phyloP scores from a whole-genome alignment of 1,139 yeast genomes.

The Hansenula sp. region DNA sequence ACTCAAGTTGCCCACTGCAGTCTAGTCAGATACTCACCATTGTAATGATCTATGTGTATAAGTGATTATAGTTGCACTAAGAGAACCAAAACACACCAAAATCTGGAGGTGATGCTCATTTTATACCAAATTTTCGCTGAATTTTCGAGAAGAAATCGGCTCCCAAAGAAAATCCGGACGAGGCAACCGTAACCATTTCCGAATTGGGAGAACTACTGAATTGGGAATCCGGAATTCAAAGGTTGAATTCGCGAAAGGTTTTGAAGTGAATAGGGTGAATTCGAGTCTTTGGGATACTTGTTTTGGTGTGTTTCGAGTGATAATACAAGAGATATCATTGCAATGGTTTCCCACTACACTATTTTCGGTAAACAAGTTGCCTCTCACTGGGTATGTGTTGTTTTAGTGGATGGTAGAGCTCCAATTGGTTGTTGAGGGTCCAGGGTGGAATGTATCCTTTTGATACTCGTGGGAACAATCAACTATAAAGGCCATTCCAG shows the following conservation, averaged over 20 bases:
- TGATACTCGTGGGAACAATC: too few relatives aligned
- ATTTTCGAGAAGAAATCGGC: constrained; percentile 2
- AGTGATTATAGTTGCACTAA: too few relatives aligned
- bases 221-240: too few relatives aligned
- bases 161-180: not conserved
- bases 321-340: not conserved
- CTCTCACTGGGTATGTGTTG: constrained; percentile 52
- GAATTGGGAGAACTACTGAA: too few relatives aligned
- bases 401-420: too few relatives aligned
- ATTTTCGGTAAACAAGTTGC: constrained; percentile 63
- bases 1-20: too few relatives aligned
- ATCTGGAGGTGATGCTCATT: not conserved
- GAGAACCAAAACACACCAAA: too few relatives aligned
- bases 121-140: constrained; percentile 1
- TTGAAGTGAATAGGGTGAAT: not conserved
- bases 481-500: too few relatives aligned
- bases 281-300: not conserved
- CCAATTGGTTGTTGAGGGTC: not conserved
- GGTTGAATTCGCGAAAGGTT: not conserved
- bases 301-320: not conserved
- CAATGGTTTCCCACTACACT: constrained; percentile 60
- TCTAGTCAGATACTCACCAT: too few relatives aligned
- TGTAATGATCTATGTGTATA: not conserved
- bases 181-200: not conserved
- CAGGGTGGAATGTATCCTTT: too few relatives aligned